Evolutionary conservation across 2,329 filamentous ascomycete species (phyloP).

Genomic region (Sphaerulina populicola): DNA sequence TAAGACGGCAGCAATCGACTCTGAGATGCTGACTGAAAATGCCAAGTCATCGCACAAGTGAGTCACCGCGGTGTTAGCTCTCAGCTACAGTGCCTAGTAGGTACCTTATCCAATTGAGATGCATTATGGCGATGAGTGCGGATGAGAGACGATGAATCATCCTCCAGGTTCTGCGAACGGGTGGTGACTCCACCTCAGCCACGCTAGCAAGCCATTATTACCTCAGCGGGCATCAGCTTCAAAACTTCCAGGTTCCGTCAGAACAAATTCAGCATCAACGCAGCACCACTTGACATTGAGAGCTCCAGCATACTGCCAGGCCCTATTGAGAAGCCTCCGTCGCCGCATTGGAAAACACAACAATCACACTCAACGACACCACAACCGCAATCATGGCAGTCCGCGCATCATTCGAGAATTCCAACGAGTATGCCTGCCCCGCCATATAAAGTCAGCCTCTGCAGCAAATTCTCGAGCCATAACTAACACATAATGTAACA

Average conservation of each 20-base stretch:
- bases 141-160: not conserved
- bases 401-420: slow-evolving; percentile 70
- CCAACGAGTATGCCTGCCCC: slow-evolving; percentile 62
- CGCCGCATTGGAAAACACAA: slow-evolving; percentile 7
- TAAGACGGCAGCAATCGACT: too few relatives aligned
- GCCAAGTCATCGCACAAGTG: too few relatives aligned
- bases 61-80: too few relatives aligned
- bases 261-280: not conserved
- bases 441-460: slow-evolving; percentile 18
- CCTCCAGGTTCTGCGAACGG: not conserved
- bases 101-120: too few relatives aligned
- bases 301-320: not conserved
- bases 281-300: not conserved
- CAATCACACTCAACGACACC: slow-evolving; percentile 9
- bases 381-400: slow-evolving; percentile 41
- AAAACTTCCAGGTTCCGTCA: not conserved
- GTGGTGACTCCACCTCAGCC: not conserved
- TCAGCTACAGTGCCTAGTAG: too few relatives aligned
- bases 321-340: not conserved
- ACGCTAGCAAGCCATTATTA: not conserved
- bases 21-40: too few relatives aligned
- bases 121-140: too few relatives aligned
- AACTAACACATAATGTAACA: not conserved
- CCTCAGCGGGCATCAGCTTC: not conserved
- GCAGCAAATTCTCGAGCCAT: slow-evolving; percentile 10